phyloP scores from a whole-genome alignment of 225 moss, liverwort and hornwort species.

The Asterella californica region DNA sequence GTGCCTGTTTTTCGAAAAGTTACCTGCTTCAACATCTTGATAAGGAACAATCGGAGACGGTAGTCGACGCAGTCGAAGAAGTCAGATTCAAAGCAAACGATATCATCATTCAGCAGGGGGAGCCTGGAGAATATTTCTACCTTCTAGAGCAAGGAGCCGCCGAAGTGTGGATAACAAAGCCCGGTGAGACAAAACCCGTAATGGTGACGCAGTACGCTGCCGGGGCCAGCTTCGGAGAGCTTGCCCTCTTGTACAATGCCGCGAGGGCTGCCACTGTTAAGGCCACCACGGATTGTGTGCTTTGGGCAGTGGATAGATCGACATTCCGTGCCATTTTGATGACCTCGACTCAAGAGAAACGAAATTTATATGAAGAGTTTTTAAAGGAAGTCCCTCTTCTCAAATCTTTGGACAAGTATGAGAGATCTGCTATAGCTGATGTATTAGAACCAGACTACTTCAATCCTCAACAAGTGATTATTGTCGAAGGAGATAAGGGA shows the following conservation, averaged over 20 bases:
- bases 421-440: constrained; percentile 87
- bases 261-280: constrained; percentile 82
- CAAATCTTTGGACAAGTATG: constrained; percentile 73
- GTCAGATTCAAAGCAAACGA: constrained; percentile 57
- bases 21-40: constrained; percentile 90
- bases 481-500: constrained; percentile 80
- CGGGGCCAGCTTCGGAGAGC: constrained; percentile 95
- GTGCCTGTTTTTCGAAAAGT: constrained; percentile 58
- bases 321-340: constrained; percentile 84
- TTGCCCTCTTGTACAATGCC: constrained; percentile 82
- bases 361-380: constrained; percentile 82
- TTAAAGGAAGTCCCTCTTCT: constrained; percentile 73
- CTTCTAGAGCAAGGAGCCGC: constrained; percentile 82
- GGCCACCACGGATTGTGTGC: constrained; percentile 82
- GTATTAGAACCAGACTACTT: constrained; percentile 81
- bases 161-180: constrained; percentile 64
- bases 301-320: constrained; percentile 90
- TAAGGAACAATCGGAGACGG: constrained; percentile 71
- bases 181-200: constrained; percentile 34
- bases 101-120: constrained; percentile 70
- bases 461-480: constrained; percentile 56
- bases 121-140: constrained; percentile 71
- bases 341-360: constrained; percentile 78
- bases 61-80: constrained; percentile 81
- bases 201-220: constrained; percentile 67